Conservation (phyloP, 179 eudicot genomes). For the Amaranthus tricolor region DNA sequence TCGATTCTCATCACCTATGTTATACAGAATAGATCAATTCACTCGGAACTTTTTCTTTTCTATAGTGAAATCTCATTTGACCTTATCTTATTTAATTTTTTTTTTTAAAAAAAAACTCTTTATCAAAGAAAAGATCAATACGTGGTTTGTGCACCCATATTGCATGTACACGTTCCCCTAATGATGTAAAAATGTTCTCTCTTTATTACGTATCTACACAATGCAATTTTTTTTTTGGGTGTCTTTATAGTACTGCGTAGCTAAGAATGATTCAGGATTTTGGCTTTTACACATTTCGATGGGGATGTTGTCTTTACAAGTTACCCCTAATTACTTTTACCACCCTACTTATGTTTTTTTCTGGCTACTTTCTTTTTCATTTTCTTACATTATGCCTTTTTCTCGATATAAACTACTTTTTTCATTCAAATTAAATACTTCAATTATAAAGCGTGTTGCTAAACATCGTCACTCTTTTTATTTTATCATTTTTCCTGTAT, state of each 20-base stretch:
- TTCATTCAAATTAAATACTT: background rate
- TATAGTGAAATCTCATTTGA: too few species aligned
- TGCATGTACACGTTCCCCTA: conserved; percentile 14
- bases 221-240: conserved; percentile 13
- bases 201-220: background rate
- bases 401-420: conserved; percentile 6
- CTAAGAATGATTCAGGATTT: background rate
- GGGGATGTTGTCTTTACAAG: conserved; percentile 32
- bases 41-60: too few species aligned
- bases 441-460: background rate
- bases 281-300: conserved; percentile 28
- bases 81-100: too few species aligned
- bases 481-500: too few species aligned
- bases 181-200: conserved; percentile 4
- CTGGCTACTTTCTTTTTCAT: background rate
- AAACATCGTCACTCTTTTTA: too few species aligned
- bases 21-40: too few species aligned
- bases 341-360: background rate
- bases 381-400: conserved; percentile 16
- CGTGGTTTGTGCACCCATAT: too few species aligned
- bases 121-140: too few species aligned
- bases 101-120: too few species aligned
- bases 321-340: background rate
- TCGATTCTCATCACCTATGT: too few species aligned
- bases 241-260: background rate